Percentiles rank a stretch among this genome's conserved stretches.
These are phyloP conservation scores for Sporobolomyces roseus DNA, from an alignment of 768 basidiomycete species.

Conservation along the genomic window DNA sequence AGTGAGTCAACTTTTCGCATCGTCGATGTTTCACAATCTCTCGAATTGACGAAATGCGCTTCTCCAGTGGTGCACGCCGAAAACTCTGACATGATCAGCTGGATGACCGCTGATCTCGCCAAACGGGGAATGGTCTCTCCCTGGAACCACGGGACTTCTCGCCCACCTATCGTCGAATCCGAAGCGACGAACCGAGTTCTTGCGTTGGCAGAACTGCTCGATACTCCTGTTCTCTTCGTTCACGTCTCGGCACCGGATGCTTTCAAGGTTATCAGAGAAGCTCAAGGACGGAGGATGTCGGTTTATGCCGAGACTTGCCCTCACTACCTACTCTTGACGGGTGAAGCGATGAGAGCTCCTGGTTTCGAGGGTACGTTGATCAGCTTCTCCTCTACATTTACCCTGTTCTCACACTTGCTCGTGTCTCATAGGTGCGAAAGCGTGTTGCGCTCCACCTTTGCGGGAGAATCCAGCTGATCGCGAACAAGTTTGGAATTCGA, in stretches of 20 bases:
- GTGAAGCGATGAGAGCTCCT: constrained; percentile 45
- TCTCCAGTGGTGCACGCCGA: constrained; percentile 47
- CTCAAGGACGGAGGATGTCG: constrained; percentile 45
- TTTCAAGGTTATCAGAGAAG: constrained; percentile 45
- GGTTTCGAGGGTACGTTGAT: constrained; percentile 45
- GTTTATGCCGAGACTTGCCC: constrained; percentile 49
- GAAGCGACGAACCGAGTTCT: constrained; percentile 49
- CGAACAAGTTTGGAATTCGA: constrained; percentile 46
- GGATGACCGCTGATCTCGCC: constrained; percentile 46
- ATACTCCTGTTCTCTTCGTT: constrained; percentile 48
- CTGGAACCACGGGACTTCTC: constrained; percentile 46
- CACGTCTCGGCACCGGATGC: constrained; percentile 47
- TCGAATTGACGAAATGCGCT: not conserved
- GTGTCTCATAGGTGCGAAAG: constrained; percentile 44
- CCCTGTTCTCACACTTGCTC: not conserved
- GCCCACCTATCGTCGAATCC: constrained; percentile 47
- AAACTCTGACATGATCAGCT: constrained; percentile 48
- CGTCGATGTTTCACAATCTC: not conserved
- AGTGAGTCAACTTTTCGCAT: constrained; percentile 20
- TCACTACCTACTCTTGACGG: constrained; percentile 47
- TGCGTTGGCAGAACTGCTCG: constrained; percentile 46
- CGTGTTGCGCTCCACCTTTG: constrained; percentile 47
- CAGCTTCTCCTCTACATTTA: not conserved
- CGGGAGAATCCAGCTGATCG: constrained; percentile 45
- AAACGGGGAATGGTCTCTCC: constrained; percentile 45